A percentile compares a stretch with the other conserved stretches of the same genome.
phyloP scores from a whole-genome alignment of 257 asterid species.

The Plantago ovata region DNA sequence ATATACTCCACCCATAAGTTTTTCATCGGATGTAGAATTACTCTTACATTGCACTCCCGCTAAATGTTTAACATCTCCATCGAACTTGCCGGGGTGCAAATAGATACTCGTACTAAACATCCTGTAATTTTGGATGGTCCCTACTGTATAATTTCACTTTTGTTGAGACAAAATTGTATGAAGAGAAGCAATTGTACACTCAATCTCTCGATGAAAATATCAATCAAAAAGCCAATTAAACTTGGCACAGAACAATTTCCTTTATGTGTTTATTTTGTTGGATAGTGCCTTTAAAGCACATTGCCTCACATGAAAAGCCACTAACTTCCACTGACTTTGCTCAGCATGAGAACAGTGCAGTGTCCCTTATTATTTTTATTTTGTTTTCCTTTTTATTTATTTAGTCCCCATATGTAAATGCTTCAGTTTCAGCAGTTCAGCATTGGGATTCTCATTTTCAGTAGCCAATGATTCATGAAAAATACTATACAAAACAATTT shows the following conservation, averaged over 20 bases:
- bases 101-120: no score
- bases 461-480: slow-evolving; percentile 28
- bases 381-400: slow-evolving; percentile 21
- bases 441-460: slow-evolving; percentile 60
- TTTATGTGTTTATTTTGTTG: slow-evolving; percentile 15
- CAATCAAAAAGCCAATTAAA: background rate
- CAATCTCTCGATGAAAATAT: no score
- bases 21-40: no score
- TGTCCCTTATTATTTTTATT: slow-evolving; percentile 6
- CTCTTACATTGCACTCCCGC: no score
- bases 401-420: slow-evolving; percentile 24
- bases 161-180: no score
- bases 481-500: background rate
- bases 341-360: slow-evolving; percentile 36
- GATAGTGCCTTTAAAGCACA: slow-evolving; percentile 25
- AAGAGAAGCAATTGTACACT: no score
- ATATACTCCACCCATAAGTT: no score
- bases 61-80: no score
- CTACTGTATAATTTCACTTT: no score
- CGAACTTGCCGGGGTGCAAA: no score
- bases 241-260: background rate
- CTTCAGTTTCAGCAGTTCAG: slow-evolving; percentile 15
- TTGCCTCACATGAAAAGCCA: slow-evolving; percentile 42
- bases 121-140: no score
- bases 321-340: slow-evolving; percentile 53